phyloP scores from a whole-genome alignment of 805 yeast genomes.

The Maudiozyma saulgeensis region DNA sequence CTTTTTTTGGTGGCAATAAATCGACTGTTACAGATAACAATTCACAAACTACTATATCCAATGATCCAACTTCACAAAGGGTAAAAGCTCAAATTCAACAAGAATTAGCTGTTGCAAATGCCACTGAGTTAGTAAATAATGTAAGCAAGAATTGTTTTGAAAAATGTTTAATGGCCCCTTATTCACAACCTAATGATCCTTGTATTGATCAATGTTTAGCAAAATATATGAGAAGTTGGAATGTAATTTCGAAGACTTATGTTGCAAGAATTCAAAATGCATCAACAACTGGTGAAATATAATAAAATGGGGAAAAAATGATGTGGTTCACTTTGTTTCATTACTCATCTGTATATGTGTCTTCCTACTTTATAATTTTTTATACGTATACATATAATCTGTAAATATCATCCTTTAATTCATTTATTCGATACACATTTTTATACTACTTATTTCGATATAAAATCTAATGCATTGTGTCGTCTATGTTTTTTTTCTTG shows the following conservation, averaged over 20 bases:
- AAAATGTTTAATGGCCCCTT: slow-evolving; percentile 61
- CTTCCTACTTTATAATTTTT: no score
- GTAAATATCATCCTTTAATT: no score
- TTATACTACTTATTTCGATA: no score
- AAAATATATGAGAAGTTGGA: slow-evolving; percentile 89
- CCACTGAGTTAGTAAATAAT: slow-evolving; percentile 76
- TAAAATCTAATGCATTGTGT: background rate
- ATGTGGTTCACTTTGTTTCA: no score
- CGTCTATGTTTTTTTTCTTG: background rate
- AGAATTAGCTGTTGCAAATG: slow-evolving; percentile 87
- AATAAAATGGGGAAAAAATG: background rate
- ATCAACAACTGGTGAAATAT: slow-evolving; percentile 27
- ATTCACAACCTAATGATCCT: slow-evolving; percentile 43
- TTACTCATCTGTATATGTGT: background rate
- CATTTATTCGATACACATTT: background rate
- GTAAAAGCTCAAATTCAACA: slow-evolving; percentile 63
- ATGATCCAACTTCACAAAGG: slow-evolving; percentile 44
- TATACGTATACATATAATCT: no score
- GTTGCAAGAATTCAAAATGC: slow-evolving; percentile 63
- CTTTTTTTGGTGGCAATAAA: slow-evolving; percentile 1
- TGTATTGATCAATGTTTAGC: slow-evolving; percentile 75
- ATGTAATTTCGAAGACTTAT: slow-evolving; percentile 67
- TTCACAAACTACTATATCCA: slow-evolving; percentile 9
- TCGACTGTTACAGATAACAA: background rate
- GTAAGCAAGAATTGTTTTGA: slow-evolving; percentile 82